Base-by-base conservation (phyloP, 345 rosid species). In the Arabis alpina region DNA sequence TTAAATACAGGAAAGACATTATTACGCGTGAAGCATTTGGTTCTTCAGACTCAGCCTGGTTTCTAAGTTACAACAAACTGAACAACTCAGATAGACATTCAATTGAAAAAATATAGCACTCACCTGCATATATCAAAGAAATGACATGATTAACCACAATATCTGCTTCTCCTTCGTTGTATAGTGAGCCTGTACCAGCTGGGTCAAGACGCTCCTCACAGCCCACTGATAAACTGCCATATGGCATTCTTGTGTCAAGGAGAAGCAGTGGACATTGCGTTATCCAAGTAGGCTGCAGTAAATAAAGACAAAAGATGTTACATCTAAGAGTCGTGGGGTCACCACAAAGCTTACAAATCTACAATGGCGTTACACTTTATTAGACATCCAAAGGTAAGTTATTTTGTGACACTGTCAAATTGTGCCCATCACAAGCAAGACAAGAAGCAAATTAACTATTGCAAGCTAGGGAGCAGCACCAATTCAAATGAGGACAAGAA, bases 151-250 rank as follows among this genome's bases (percentile, higher is more conserved):
- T 85, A 61, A 93, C 90, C 51, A 89, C 96, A 75, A 93, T 87
- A 67, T 93, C 98, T 19, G 91, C 94, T 81, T 93, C 98, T 71
- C 98, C 98, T 86, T 93, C 97, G 70, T 93, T 93, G 82, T 80
- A 93, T 70, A 91, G 79, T 58, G 97, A 91, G 43, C 97, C 98
- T 30, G 98, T 93, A 62, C 98, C 98, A 56, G 98, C 97, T 73
- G 86, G 98, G 74, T 93, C 98, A 69, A 93, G 67, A 84, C 89
- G 92, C 82, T 93, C 98, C 80, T 91, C 94, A 61, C 98, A 93
- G 11, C 88, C 97, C 59, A 87, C 64, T 2, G 92, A 87, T 77
- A 93, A 81, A 82, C 96, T 91, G 66, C 98, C 98, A 64, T 87
- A 90, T 64, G 93, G 91, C 96, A 82, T 81, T 81, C 98, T 89